phyloP scores from a whole-genome alignment of 495 filamentous ascomycete species.

The Terfezia boudieri region DNA sequence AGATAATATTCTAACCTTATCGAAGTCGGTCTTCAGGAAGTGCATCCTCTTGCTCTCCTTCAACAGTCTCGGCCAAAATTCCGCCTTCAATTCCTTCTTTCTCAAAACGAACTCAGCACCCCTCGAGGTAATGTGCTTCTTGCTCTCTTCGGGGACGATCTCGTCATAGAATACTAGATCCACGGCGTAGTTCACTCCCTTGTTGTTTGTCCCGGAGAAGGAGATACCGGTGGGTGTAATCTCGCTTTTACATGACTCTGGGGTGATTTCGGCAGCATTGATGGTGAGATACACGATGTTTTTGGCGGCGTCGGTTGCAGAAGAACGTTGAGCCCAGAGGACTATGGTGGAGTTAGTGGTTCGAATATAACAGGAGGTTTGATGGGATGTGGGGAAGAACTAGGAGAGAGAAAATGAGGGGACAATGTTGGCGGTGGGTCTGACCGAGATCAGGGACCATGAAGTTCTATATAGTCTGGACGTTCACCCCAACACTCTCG shows the following conservation, averaged over 20 bases:
- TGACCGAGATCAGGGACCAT: no score
- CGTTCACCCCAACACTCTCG: no score
- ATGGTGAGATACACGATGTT: conserved; percentile 89
- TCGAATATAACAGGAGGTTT: background rate
- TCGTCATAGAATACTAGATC: conserved; percentile 78
- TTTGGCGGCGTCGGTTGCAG: conserved; percentile 49
- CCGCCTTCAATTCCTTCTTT: conserved; percentile 84
- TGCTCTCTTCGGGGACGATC: conserved; percentile 64
- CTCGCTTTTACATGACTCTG: conserved; percentile 48
- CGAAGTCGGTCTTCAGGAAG: conserved; percentile 97
- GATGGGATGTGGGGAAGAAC: background rate
- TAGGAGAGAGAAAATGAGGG: no score
- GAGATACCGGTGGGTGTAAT: conserved; percentile 51
- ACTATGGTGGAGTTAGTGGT: conserved; percentile 29
- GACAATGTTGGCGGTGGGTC: no score
- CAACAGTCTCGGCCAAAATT: conserved; percentile 85
- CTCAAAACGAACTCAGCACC: conserved; percentile 73
- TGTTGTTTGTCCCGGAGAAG: conserved; percentile 59
- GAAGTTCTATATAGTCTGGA: no score
- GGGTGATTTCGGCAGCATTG: conserved; percentile 55
- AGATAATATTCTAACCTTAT: conserved; percentile 42
- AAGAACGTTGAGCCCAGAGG: conserved; percentile 94
- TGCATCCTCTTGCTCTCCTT: conserved; percentile 76
- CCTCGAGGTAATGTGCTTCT: conserved; percentile 59
- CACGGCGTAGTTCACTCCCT: conserved; percentile 60